These are phyloP conservation scores for Psidium friedrichsthalianum DNA, from an alignment of 345 rosid genomes.

Conservation along the genomic window DNA sequence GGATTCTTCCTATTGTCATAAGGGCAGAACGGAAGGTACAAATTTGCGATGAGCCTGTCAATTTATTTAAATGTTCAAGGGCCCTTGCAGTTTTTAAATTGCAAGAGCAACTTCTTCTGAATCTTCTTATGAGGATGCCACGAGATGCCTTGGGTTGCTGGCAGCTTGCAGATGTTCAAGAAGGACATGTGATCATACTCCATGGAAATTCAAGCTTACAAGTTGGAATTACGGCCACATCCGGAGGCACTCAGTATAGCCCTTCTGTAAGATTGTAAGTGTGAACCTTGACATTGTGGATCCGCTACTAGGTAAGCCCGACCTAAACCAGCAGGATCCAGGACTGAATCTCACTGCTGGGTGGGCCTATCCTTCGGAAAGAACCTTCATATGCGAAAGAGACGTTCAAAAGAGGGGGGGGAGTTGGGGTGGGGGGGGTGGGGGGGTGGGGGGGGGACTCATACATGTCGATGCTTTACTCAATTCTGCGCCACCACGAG, in stretches of 20 bases:
- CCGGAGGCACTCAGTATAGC: background rate
- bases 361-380: background rate
- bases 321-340: background rate
- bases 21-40: constrained; percentile 49
- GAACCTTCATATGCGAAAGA: background rate
- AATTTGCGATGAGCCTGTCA: constrained; percentile 59
- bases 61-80: constrained; percentile 66
- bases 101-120: constrained; percentile 67
- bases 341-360: background rate
- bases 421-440: no score
- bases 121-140: constrained; percentile 72
- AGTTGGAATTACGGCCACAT: constrained; percentile 59
- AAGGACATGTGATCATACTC: constrained; percentile 58
- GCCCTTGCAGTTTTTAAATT: constrained; percentile 40
- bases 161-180: constrained; percentile 40
- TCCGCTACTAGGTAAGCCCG: background rate
- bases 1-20: constrained; percentile 69
- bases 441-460: no score
- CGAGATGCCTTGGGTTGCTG: constrained; percentile 66
- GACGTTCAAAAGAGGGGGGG: background rate
- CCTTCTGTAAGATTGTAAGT: background rate
- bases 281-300: background rate
- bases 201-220: constrained; percentile 95
- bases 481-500: background rate
- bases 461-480: background rate